Base-by-base conservation (phyloP, 257 asterid genomes). In the Nicotiana benthamiana region DNA sequence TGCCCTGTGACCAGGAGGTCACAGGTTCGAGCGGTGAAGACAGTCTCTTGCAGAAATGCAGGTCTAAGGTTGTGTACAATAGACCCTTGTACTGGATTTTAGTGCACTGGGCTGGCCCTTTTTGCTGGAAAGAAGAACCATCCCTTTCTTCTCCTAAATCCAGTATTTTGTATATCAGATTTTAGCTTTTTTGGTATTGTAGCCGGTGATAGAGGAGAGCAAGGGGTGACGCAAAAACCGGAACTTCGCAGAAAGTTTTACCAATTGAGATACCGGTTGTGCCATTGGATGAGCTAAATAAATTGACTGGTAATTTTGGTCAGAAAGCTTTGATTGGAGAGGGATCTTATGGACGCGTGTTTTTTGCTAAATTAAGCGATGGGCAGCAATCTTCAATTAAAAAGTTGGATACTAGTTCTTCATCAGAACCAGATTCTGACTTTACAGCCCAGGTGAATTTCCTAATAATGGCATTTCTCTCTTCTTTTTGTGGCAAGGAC, bases 191-290 rank as follows among this genome's bases (percentile, higher is more conserved):
- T 34, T 34, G 79, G 27, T 70, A 7, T 76, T 81, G 48, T 67
- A 89, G 97, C 89, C 1, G 82, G 92, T 80, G 97, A 89, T 74
- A 91, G 95, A 72, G 61, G 36, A 81, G 97, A 90, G 80, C 97
- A 22, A 88, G 94, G 84, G 78, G 78, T 72, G 78, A 89, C 32
- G 82, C 75, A 63, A 94, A 93, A 86, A 81, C 84, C 59, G 98
- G 98, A 80, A 91, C 88, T 75, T 85, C 91, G 2, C 88, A 87
- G 75, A 93, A 87, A 85, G 93, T 82, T 74, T 79, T 94, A 87
- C 94, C 97, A 0, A 93, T 93, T 27, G 98, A 94, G 82, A 85
- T 90, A 72, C 98, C 97, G 6, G 93, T 88, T 9, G 17, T 92
- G 40, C 66, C 96, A 6, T 70, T 83, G 75, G 75, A 46, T 26